phyloP scores from a whole-genome alignment of 345 rosid species.

The Dipteronia dyeriana region DNA sequence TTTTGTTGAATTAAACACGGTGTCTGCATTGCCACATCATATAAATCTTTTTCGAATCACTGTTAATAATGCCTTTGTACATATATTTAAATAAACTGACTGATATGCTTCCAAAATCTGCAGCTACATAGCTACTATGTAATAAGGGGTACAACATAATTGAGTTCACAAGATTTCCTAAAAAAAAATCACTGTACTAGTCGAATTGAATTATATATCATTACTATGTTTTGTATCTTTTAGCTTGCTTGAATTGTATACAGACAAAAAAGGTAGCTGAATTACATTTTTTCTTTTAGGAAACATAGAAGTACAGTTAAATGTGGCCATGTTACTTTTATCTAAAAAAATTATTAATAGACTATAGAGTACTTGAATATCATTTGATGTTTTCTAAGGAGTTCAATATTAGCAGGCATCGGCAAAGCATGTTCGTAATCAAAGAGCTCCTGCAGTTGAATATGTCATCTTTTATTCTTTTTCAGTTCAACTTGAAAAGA shows the following conservation, averaged over 20 bases:
- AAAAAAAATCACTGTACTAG: background rate
- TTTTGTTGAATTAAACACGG: constrained; percentile 30
- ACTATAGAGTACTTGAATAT: background rate
- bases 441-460: background rate
- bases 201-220: background rate
- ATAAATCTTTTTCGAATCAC: constrained; percentile 3
- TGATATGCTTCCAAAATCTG: background rate
- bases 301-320: background rate
- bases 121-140: background rate
- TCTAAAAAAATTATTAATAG: background rate
- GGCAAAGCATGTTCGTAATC: background rate
- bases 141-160: background rate
- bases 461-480: background rate
- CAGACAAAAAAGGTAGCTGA: background rate
- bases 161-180: background rate
- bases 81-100: too few species aligned
- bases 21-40: constrained; percentile 30
- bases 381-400: background rate
- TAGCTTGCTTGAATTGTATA: background rate
- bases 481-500: background rate
- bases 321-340: background rate
- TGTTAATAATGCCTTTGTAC: background rate
- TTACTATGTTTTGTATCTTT: background rate
- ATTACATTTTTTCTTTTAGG: background rate
- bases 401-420: background rate